Evolutionary conservation across 108 stramenopile species (phyloP), one percentile per base, ranked within the genome.

Genomic region (Nannochloropsis oceanica): DNA sequence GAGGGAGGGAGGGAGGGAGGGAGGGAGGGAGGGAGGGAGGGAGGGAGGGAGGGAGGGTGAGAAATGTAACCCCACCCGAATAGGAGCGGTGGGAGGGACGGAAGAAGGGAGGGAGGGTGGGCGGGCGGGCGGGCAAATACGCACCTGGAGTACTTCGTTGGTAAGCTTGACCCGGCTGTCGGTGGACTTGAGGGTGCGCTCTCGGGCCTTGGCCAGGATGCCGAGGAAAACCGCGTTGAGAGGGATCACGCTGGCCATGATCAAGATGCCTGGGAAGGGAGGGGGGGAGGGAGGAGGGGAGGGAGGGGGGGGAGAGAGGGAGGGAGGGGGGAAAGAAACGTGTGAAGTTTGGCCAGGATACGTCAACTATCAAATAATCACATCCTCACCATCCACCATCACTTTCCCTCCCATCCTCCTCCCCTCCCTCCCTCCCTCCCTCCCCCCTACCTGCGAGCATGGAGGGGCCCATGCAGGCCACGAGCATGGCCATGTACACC

Each of bases 121-220:
- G n/a, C n/a, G n/a, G n/a, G n/a, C n/a, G n/a, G n/a, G n/a, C n/a
- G n/a, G n/a, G n/a, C n/a, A n/a, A n/a, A n/a, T n/a, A 50, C 46
- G 46, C 46, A 50, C 46, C 73, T 91, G 91, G 14, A 91, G 81
- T 83, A 91, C 86, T 86, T 91, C 91, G 85, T 91, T 91, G 80
- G 89, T 89, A 25, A 88, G 82, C 88, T 91, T 88, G 14, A 86
- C 86, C 12, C 86, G 85, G 26, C 25, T 90, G 79, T 88, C 87
- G 27, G 87, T 85, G 43, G 79, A 79, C 0, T 87, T 85, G 14
- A 85, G 44, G 24, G 42, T 87, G 13, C 25, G 25, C 22, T 79
- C 87, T 85, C 84, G 87, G 26, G 26, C 46, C 25, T n/a, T 43
- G 42, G 88, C 86, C 27, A 90, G 44, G 25, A 82, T 85, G 26